Conservation (phyloP, 305 asterid species). For the Solanum hybrid region DNA sequence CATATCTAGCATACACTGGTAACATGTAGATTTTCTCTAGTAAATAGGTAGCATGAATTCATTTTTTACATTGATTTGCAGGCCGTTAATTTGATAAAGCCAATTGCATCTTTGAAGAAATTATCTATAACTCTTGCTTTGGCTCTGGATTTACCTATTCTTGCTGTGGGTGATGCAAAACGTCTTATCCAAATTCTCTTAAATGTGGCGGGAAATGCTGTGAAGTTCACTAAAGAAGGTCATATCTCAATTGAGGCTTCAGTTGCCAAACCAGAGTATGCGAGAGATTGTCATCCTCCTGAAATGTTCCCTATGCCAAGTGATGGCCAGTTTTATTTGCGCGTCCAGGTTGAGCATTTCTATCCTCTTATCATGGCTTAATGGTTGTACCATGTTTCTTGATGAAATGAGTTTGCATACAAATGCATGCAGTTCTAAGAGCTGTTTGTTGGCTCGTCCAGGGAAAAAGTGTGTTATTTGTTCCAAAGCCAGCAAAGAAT, state of each 20-base stretch:
- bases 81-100: conserved; percentile 58
- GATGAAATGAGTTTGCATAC: background rate
- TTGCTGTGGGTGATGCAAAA: conserved; percentile 57
- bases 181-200: conserved; percentile 56
- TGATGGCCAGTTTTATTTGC: conserved; percentile 43
- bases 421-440: background rate
- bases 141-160: conserved; percentile 44
- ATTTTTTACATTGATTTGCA: conserved; percentile 12
- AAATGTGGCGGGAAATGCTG: conserved; percentile 52
- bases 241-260: conserved; percentile 46
- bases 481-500: background rate
- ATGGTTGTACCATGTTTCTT: background rate
- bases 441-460: background rate
- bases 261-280: conserved; percentile 42
- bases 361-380: background rate
- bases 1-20: background rate
- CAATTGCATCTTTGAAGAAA: conserved; percentile 61
- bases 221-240: conserved; percentile 68
- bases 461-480: background rate
- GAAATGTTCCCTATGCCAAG: conserved; percentile 29
- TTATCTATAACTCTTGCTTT: conserved; percentile 37
- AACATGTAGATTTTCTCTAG: background rate
- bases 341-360: conserved; percentile 42
- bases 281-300: conserved; percentile 37
- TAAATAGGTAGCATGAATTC: background rate